Evolutionary conservation across 192 early-diverging fungal genomes (phyloP), one percentile per base, ranked within the genome.

Genomic region (Coemansia sp.): DNA sequence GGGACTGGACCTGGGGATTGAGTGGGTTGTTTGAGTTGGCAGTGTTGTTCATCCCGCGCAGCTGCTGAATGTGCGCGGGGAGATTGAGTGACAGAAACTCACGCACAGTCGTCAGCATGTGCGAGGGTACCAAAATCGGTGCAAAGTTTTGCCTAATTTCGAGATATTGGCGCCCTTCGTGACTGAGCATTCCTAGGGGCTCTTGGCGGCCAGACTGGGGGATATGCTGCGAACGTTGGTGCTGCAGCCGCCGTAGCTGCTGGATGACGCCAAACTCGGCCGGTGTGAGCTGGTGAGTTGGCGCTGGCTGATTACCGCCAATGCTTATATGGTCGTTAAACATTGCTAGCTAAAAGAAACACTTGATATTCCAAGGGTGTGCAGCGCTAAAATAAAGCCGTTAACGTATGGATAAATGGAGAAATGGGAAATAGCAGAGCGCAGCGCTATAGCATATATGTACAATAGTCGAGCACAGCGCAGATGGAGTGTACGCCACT

Each of bases 51-150:
- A 39, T 9, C 4, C 39, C 17, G 18, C 32, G 50, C 8, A 59
- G 11, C 33, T 51, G 44, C 25, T 39, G 68, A 8, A 32, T 32
- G 30, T 32, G 30, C 30, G 6, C 6, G 3, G 46, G 60, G 23
- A 72, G 34, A 25, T 72, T 50, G 35, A 57, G 23, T 11, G 53
- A 45, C 19, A 72, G 37, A n/a, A 60, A 59, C 1, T 14, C 7
- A 44, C 58, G 53, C 8, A 60, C 69, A 4, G 27, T 41, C 9
- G 6, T n/a, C 23, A 57, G 32, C 49, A 64, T 24, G 8, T 49
- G 55, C 0, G 45, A n/a, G 0, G 69, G 69, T 0, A 72, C 62
- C 43, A 72, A 18, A 29, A 72, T 72, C 0, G 69, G 69, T 41
- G 43, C 24, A 9, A 52, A 57, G 3, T 53, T 57, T 11, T 52